phyloP scores from a whole-genome alignment of 2,329 filamentous ascomycete genomes.

The Dothistroma septosporum region DNA sequence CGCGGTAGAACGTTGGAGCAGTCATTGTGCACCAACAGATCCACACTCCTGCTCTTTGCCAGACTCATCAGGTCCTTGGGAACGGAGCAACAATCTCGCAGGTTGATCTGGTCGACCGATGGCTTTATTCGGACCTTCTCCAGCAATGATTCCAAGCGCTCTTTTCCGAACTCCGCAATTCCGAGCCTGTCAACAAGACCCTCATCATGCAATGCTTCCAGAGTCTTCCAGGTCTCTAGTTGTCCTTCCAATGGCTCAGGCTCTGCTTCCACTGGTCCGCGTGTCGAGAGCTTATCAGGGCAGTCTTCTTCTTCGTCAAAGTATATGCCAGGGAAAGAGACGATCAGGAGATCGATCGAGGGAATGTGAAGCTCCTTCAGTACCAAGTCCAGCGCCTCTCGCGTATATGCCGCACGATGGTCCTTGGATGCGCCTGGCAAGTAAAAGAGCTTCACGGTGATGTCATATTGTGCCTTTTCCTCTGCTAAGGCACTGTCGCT shows the following conservation, averaged over 20 bases:
- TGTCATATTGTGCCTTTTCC: conserved; percentile 80
- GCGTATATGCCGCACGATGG: conserved; percentile 62
- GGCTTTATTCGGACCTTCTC: conserved; percentile 67
- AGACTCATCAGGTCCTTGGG: conserved; percentile 80
- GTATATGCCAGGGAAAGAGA: conserved; percentile 87
- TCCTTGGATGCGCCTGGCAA: conserved; percentile 54
- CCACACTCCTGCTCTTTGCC: conserved; percentile 77
- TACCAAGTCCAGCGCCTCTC: conserved; percentile 75
- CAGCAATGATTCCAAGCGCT: conserved; percentile 75
- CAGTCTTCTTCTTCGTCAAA: conserved; percentile 85
- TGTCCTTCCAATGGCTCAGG: conserved; percentile 57
- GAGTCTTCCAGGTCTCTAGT: conserved; percentile 62
- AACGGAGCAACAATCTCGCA: conserved; percentile 92
- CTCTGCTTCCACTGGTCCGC: conserved; percentile 43
- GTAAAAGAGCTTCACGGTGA: conserved; percentile 94
- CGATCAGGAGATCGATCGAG: conserved; percentile 80
- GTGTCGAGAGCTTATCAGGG: conserved; percentile 55
- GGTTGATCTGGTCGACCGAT: conserved; percentile 90
- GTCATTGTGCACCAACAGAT: conserved; percentile 89
- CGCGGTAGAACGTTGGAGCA: conserved; percentile 85
- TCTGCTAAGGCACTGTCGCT: conserved; percentile 68
- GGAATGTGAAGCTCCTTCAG: conserved; percentile 71
- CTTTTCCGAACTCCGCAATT: conserved; percentile 84
- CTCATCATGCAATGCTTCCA: conserved; percentile 68
- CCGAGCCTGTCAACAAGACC: conserved; percentile 74